Base-by-base conservation (phyloP, 1,284 basidiomycete genomes). In the Psilocybe mexicana region DNA sequence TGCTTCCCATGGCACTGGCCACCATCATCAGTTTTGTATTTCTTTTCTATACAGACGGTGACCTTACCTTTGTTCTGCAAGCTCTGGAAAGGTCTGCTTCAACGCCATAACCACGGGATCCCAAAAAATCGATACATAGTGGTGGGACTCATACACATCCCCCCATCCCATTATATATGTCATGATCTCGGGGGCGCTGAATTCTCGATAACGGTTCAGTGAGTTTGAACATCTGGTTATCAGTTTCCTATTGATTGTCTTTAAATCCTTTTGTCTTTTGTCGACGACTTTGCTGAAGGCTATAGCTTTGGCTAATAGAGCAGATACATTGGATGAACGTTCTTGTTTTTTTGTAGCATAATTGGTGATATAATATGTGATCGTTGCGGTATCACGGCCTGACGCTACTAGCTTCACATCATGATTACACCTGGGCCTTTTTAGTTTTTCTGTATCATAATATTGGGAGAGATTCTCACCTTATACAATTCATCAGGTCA, bases 151-250 rank as follows among this genome's bases (percentile, higher is more conserved):
- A 38, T 56, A 60, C 26, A 38, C 33, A 23, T 59, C 54, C 3
- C 44, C 44, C 58, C 54, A 60, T n/a, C 50, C 50, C 58, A 60
- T 60, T 5, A 60, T n/a, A 46, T 58, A 48, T 63, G 51, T 0
- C 65, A 77, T 68, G 0, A 76, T 69, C 63, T 73, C 66, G 0
- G 72, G 69, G 0, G 61, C 72, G 3, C 68, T 61, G 1, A 78
- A 46, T 53, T 79, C 76, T 56, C 75, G 72, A 23, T 78, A 18
- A 18, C 18, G 18, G 61, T 0, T 66, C 36, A 52, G 70, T 76
- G 10, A 77, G 57, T 77, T 62, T 6, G 56, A 46, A 36, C 58
- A 55, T 33, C 28, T 33, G 4, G 4, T 4, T 6, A 59, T 46
- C 8, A 59, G 28, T 7, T 43, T 25, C 18, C 44, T 45, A 30